A percentile compares a stretch with the other conserved stretches of the same genome.
Evolutionary conservation across 2,329 filamentous ascomycete species (phyloP).

Genomic region (Alternaria arbusti): DNA sequence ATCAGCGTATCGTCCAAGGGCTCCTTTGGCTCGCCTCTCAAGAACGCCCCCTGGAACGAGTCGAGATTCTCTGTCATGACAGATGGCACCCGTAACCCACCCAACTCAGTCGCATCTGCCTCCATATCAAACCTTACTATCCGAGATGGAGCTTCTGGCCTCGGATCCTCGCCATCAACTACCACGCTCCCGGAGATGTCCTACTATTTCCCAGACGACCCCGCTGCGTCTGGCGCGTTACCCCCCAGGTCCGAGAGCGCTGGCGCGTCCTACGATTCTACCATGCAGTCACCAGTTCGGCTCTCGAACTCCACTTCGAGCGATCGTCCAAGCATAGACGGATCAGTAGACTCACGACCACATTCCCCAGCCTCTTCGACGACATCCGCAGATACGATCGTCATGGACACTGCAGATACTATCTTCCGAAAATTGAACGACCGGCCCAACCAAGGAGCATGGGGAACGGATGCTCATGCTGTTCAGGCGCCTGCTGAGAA

Average conservation of each 20-base stretch:
- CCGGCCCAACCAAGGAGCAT: constrained; percentile 21
- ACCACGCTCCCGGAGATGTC: constrained; percentile 33
- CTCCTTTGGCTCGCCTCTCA: constrained; percentile 16
- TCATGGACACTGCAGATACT: constrained; percentile 34
- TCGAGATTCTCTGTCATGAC: constrained; percentile 34
- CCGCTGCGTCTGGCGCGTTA: constrained; percentile 20
- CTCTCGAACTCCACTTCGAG: constrained; percentile 8
- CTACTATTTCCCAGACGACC: constrained; percentile 36
- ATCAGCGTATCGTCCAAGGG: constrained; percentile 23
- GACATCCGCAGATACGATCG: constrained; percentile 26
- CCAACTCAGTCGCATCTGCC: constrained; percentile 37
- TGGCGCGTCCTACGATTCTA: background rate
- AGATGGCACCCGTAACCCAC: constrained; percentile 34
- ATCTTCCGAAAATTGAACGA: constrained; percentile 38
- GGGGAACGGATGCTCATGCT: constrained; percentile 19
- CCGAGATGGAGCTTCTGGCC: constrained; percentile 9
- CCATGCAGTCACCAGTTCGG: constrained; percentile 8
- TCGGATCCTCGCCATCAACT: constrained; percentile 26
- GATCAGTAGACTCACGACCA: constrained; percentile 13
- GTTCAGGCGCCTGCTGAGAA: constrained; percentile 17
- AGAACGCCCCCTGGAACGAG: constrained; percentile 14
- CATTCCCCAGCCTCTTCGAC: constrained; percentile 32
- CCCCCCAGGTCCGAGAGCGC: constrained; percentile 6
- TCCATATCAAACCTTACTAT: constrained; percentile 18
- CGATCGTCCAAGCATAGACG: constrained; percentile 12